phyloP scores from a whole-genome alignment of 441 rosid genomes.

The Arabidopsis hybrid region DNA sequence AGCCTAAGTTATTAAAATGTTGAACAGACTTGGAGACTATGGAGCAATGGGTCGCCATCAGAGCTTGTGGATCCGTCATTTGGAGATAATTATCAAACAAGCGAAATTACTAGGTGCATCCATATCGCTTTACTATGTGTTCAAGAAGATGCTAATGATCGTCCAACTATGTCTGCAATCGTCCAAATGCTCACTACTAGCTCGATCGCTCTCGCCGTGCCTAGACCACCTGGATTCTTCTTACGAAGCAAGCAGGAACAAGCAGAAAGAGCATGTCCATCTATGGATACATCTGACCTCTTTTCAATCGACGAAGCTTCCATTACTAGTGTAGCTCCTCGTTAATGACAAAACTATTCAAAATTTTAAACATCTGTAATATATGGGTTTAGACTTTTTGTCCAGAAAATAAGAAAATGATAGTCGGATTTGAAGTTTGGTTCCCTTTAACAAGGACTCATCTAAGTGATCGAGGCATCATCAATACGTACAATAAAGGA shows the following conservation, averaged over 20 bases:
- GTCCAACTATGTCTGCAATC: constrained; percentile 62
- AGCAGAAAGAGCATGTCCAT: not conserved
- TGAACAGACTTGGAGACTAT: constrained; percentile 48
- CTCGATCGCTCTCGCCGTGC: constrained; percentile 43
- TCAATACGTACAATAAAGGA: too few relatives aligned
- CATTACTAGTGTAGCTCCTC: constrained; percentile 33
- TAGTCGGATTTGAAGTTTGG: too few relatives aligned
- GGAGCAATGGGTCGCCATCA: constrained; percentile 46
- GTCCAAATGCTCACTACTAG: constrained; percentile 58
- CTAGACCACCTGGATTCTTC: constrained; percentile 47
- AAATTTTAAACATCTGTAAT: too few relatives aligned
- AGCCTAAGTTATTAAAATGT: not conserved
- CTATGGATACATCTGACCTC: not conserved
- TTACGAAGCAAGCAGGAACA: constrained; percentile 6
- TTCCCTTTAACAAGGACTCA: too few relatives aligned
- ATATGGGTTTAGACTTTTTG: too few relatives aligned
- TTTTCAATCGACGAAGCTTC: constrained; percentile 32
- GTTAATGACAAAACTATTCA: not conserved
- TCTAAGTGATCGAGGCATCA: too few relatives aligned
- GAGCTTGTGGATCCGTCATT: constrained; percentile 46
- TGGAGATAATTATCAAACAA: not conserved
- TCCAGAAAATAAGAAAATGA: too few relatives aligned
- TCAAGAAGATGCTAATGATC: constrained; percentile 52
- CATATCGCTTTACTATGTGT: constrained; percentile 64
- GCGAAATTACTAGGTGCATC: constrained; percentile 49